Evolutionary conservation across 768 basidiomycete species (phyloP).

Genomic region (Lepiota venenata): DNA sequence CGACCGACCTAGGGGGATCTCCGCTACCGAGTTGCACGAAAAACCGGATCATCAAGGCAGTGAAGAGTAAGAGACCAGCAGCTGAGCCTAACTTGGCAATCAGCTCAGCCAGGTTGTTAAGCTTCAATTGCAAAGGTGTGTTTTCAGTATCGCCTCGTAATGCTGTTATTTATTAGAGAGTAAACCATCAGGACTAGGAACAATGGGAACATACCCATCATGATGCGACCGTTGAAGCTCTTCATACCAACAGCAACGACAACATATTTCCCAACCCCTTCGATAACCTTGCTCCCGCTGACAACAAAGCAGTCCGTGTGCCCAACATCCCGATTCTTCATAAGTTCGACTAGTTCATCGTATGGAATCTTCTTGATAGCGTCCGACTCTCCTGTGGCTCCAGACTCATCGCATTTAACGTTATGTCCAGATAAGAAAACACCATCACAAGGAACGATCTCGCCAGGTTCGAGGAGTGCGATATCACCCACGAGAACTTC

Average conservation of each 20-base stretch:
- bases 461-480: conserved; percentile 89
- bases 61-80: conserved; percentile 81
- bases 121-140: conserved; percentile 91
- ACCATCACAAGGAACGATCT: conserved; percentile 95
- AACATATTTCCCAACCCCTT: conserved; percentile 92
- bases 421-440: conserved; percentile 91
- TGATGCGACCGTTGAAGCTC: conserved; percentile 94
- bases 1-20: conserved; percentile 51
- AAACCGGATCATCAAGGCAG: conserved; percentile 87
- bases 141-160: conserved; percentile 83
- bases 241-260: conserved; percentile 89
- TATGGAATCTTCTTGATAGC: conserved; percentile 87
- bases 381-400: conserved; percentile 95
- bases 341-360: conserved; percentile 61
- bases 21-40: conserved; percentile 79
- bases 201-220: conserved; percentile 74
- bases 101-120: conserved; percentile 90
- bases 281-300: conserved; percentile 89
- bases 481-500: conserved; percentile 95
- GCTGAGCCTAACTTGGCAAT: conserved; percentile 89
- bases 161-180: conserved; percentile 40
- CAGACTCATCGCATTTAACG: conserved; percentile 93
- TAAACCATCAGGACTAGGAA: background rate
- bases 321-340: conserved; percentile 27
- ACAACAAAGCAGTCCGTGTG: conserved; percentile 93